A percentile compares a stretch with the other conserved stretches of the same genome.
Evolutionary conservation across 2,329 filamentous ascomycete species (phyloP).

Genomic region (Keithomyces neogunnii): DNA sequence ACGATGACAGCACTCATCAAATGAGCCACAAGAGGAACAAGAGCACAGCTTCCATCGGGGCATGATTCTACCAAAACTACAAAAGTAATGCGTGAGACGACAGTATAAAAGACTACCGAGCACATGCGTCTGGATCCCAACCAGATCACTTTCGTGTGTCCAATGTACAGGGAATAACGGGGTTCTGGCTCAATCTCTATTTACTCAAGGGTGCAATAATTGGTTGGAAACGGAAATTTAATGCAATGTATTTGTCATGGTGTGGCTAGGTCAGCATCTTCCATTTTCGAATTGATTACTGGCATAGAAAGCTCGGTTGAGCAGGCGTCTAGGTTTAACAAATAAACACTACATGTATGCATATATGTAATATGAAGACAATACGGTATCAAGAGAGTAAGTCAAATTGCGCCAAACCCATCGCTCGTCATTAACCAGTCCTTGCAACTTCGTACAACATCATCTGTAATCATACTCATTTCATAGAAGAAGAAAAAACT

Average conservation of each 20-base stretch:
- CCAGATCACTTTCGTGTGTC: too few relatives aligned
- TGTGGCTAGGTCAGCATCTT: not conserved
- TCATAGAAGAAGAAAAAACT: not conserved
- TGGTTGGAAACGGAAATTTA: too few relatives aligned
- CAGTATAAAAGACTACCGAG: too few relatives aligned
- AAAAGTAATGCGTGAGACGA: too few relatives aligned
- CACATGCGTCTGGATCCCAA: too few relatives aligned
- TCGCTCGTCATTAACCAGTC: not conserved
- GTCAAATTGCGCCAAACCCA: not conserved
- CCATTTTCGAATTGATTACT: not conserved
- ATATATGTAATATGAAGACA: not conserved
- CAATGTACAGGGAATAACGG: too few relatives aligned
- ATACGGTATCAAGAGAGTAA: not conserved
- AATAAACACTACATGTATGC: not conserved
- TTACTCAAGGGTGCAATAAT: too few relatives aligned
- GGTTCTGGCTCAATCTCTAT: too few relatives aligned
- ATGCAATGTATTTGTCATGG: not conserved
- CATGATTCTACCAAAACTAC: not conserved
- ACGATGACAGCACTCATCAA: constrained; percentile 12
- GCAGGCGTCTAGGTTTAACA: not conserved
- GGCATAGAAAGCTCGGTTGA: not conserved
- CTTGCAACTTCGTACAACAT: not conserved
- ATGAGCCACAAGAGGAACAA: not conserved
- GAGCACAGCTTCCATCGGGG: not conserved
- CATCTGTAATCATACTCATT: not conserved